These are phyloP conservation scores for Cladosporium sp. DNA, from an alignment of 2,329 filamentous ascomycete genomes.

Conservation along the genomic window DNA sequence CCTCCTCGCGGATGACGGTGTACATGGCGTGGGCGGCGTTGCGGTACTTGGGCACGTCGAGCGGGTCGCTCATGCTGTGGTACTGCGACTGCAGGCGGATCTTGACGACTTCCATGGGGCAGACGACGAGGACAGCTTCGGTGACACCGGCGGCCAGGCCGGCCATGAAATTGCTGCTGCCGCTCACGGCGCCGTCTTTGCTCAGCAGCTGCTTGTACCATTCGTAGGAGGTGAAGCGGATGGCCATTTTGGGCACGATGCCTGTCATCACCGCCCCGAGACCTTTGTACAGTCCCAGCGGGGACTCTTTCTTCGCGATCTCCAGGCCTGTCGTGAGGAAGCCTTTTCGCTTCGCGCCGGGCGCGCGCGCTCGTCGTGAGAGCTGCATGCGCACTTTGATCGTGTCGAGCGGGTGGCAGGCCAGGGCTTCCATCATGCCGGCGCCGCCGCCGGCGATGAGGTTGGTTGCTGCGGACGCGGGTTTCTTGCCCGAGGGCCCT, in stretches of 20 bases:
- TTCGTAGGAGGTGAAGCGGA: constrained; percentile 97
- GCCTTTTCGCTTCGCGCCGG: constrained; percentile 77
- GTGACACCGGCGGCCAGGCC: constrained; percentile 91
- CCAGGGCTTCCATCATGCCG: constrained; percentile 98
- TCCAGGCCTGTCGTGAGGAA: constrained; percentile 82
- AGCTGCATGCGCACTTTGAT: constrained; percentile 99
- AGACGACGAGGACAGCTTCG: constrained; percentile 93
- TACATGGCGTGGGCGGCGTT: constrained; percentile 81
- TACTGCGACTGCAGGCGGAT: constrained; percentile 97
- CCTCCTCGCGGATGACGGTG: constrained; percentile 90
- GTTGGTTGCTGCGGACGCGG: constrained; percentile 82
- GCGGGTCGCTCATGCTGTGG: constrained; percentile 94
- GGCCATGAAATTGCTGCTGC: constrained; percentile 70
- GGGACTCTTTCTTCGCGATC: constrained; percentile 86
- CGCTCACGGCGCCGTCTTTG: constrained; percentile 63
- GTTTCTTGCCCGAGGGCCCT: constrained; percentile 62
- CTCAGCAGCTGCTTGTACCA: constrained; percentile 84
- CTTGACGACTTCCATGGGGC: constrained; percentile 99
- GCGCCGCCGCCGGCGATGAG: constrained; percentile 93
- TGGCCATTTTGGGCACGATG: constrained; percentile 99
- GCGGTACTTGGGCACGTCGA: constrained; percentile 95
- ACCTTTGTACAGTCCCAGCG: constrained; percentile 92
- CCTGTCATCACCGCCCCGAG: constrained; percentile 94
- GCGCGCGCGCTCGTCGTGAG: constrained; percentile 75
- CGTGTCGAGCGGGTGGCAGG: constrained; percentile 91